phyloP scores from a whole-genome alignment of 2,329 filamentous ascomycete genomes.

The Aspergillus sp. region DNA sequence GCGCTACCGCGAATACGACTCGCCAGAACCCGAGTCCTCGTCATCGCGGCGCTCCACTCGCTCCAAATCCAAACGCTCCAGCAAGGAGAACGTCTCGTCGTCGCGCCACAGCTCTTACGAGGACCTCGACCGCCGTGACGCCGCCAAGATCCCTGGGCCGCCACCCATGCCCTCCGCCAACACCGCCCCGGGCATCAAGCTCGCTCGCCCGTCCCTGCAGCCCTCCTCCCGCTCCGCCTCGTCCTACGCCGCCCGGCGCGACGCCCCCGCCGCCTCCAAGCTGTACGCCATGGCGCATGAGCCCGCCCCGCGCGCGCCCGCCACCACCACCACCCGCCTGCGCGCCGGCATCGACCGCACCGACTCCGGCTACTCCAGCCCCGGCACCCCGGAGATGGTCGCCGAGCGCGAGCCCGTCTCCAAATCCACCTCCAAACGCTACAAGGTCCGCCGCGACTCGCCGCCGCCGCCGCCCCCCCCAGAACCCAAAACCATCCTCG shows the following conservation, averaged over 20 bases:
- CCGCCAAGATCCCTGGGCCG: constrained; percentile 22
- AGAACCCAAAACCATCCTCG: constrained; percentile 22
- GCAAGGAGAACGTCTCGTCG: constrained; percentile 21
- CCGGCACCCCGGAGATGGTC: constrained; percentile 41
- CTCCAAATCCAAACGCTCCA: constrained; percentile 30
- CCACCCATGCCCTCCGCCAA: constrained; percentile 36
- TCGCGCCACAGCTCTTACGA: constrained; percentile 33
- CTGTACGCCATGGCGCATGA: constrained; percentile 26
- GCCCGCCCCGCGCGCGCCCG: constrained; percentile 28
- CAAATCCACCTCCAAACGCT: constrained; percentile 30
- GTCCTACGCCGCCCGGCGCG: constrained; percentile 28
- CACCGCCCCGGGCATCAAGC: constrained; percentile 32
- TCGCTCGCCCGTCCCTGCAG: constrained; percentile 28
- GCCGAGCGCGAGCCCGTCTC: constrained; percentile 28
- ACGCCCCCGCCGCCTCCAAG: constrained; percentile 25
- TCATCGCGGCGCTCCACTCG: constrained; percentile 27
- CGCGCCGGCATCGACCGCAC: constrained; percentile 33
- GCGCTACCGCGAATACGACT: constrained; percentile 27
- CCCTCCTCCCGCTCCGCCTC: constrained; percentile 29
- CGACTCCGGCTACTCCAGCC: constrained; percentile 47
- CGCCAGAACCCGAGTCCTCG: constrained; percentile 30
- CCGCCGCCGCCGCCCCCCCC: neutral
- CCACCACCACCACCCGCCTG: constrained; percentile 20
- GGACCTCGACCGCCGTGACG: constrained; percentile 23
- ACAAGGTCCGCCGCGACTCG: constrained; percentile 27